Conservation (phyloP, 2,329 filamentous ascomycete genomes). For the Elsinoe perseae region DNA sequence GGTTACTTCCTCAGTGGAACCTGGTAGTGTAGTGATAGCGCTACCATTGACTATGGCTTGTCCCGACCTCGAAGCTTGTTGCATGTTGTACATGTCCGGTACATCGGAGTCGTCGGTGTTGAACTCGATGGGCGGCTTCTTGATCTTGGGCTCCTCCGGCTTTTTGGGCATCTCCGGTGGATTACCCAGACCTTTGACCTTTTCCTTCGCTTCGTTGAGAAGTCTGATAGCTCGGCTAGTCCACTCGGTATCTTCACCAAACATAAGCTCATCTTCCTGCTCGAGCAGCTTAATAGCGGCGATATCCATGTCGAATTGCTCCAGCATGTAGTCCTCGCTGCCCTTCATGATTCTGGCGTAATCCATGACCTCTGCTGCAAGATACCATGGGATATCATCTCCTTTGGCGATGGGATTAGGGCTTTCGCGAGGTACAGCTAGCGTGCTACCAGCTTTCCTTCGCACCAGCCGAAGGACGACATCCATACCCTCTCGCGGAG, state of each 20-base stretch:
- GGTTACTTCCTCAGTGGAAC: background rate
- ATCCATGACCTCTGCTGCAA: conserved; percentile 86
- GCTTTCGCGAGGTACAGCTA: conserved; percentile 79
- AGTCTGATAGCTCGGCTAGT: conserved; percentile 71
- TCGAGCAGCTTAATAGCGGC: conserved; percentile 66
- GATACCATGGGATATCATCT: conserved; percentile 87
- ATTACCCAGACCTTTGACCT: conserved; percentile 59
- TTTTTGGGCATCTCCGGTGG: conserved; percentile 49
- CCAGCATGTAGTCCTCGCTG: conserved; percentile 75
- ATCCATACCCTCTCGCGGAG: conserved; percentile 77
- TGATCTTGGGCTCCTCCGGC: conserved; percentile 38
- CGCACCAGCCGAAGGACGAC: conserved; percentile 82
- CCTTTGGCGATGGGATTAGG: conserved; percentile 60
- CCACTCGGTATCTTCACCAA: conserved; percentile 90
- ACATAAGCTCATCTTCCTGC: conserved; percentile 82
- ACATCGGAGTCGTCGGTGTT: conserved; percentile 39
- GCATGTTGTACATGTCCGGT: conserved; percentile 45
- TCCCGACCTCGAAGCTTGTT: conserved; percentile 41
- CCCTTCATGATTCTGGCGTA: conserved; percentile 95
- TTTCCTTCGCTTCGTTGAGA: conserved; percentile 69
- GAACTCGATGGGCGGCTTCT: conserved; percentile 44
- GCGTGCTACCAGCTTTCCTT: conserved; percentile 68
- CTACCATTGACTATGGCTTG: conserved; percentile 28
- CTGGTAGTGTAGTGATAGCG: background rate
- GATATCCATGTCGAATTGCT: conserved; percentile 74